phyloP scores from a whole-genome alignment of 1,139 yeast genomes.

The Meyerozyma guilliermondii region DNA sequence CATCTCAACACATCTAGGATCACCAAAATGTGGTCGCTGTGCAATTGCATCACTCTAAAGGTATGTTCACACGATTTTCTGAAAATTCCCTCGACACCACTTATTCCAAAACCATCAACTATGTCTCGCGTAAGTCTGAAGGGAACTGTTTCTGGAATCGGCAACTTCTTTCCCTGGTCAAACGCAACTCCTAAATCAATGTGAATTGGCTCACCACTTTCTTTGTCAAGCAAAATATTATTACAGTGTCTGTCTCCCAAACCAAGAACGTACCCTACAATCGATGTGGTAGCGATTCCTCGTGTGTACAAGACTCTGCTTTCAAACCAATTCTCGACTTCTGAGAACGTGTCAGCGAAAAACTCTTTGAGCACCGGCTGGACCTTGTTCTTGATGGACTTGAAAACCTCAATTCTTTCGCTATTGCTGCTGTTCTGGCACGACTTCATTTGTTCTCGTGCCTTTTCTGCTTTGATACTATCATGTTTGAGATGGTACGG shows the following conservation, averaged over 20 bases:
- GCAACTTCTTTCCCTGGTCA: constrained; percentile 80
- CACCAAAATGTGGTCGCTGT: constrained; percentile 67
- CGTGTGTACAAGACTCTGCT: constrained; percentile 63
- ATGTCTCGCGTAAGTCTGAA: constrained; percentile 86
- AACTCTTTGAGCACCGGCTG: constrained; percentile 67
- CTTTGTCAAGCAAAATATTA: constrained; percentile 75
- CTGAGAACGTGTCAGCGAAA: constrained; percentile 63
- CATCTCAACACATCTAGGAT: constrained; percentile 82
- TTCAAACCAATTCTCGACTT: constrained; percentile 69
- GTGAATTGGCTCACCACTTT: constrained; percentile 87
- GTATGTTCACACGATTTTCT: constrained; percentile 70
- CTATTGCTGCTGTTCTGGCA: constrained; percentile 43
- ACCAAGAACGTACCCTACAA: constrained; percentile 84
- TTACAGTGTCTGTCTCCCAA: constrained; percentile 94
- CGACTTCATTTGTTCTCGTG: constrained; percentile 61
- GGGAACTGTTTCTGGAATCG: constrained; percentile 92
- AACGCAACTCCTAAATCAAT: constrained; percentile 96
- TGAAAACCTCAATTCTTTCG: constrained; percentile 48
- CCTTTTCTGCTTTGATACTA: constrained; percentile 46
- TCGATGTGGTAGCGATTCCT: constrained; percentile 81
- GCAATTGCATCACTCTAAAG: constrained; percentile 58
- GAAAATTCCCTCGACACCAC: constrained; percentile 77
- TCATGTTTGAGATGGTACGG: constrained; percentile 53
- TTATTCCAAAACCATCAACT: constrained; percentile 87
- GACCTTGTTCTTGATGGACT: constrained; percentile 45